These are phyloP conservation scores for Pilaira anomala DNA, from an alignment of 192 early-diverging fungal genomes.

Conservation along the genomic window DNA sequence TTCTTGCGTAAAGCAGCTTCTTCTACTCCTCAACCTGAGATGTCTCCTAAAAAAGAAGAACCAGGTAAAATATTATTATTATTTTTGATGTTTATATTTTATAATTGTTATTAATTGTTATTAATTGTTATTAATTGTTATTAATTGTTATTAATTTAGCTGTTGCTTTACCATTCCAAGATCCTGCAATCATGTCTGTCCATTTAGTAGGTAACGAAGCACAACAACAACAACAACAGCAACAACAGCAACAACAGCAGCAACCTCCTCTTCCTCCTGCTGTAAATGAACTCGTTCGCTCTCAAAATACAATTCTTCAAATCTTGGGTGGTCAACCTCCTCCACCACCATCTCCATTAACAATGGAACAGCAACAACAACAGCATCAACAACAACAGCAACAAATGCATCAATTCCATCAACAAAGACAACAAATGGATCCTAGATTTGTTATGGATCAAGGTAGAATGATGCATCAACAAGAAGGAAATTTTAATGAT, in stretches of 20 bases:
- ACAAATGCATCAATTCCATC: not conserved
- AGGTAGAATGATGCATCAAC: not conserved
- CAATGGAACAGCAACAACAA: conserved; percentile 10
- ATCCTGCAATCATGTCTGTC: conserved; percentile 61
- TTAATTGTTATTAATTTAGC: conserved; percentile 7
- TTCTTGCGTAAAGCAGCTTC: conserved; percentile 56
- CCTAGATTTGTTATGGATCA: conserved; percentile 14
- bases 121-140: conserved; percentile 5
- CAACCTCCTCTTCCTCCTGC: no score
- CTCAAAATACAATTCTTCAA: conserved; percentile 18
- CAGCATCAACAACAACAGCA: conserved; percentile 6
- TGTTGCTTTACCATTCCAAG: conserved; percentile 44
- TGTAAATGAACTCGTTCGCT: not conserved
- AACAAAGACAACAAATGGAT: conserved; percentile 17
- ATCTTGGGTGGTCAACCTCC: conserved; percentile 6
- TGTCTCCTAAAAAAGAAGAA: conserved; percentile 9
- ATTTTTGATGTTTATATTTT: not conserved
- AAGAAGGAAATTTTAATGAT: not conserved
- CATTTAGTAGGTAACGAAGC: conserved; percentile 14
- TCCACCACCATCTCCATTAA: conserved; percentile 13
- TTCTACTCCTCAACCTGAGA: conserved; percentile 15
- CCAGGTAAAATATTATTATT: conserved; percentile 4
- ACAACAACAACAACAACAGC: no score
- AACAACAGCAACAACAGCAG: no score
- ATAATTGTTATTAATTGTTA: not conserved